Base-by-base conservation (phyloP, 768 basidiomycete species). In the Galerina marginata region DNA sequence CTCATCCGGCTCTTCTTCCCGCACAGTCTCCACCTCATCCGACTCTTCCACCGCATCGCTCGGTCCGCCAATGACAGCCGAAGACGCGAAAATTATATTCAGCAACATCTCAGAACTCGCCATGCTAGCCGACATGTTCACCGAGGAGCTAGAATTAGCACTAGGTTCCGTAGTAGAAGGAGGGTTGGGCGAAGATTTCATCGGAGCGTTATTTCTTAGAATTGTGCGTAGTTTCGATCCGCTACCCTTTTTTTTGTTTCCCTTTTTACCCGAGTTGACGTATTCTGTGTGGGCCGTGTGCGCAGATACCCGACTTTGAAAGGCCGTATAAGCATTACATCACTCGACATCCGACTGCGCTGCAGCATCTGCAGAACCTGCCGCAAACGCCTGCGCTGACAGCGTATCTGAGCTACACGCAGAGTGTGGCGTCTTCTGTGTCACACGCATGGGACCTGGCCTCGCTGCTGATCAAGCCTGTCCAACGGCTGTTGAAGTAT, bases 401-500 rank as follows among this genome's bases (percentile, higher is more conserved):
- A 14, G 76, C 81, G 3, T 95, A 95, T 73, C 81, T 92, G 47
- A 72, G 82, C 9, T 85, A 86, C 38, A 91, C 90, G 15, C 83
- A 85, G 59, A 80, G 78, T 10, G 79, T 90, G 39, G 89, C 91
- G 1, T 83, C 87, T 2, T 83, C 85, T 23, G 81, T 91, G 11
- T 91, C 93, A 0, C 89, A 93, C 67, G 92, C 94, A 2, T 95
- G 94, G 90, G 96, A 99, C 71, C 86, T 99, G 26, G 82, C 93
- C 5, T 95, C 94, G 0, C 84, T 98, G 40, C 89, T 99, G 61
- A 98, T 99, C 75, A 98, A 99, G 75, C 97, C 97, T 37, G 94
- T 99, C 3, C 97, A 99, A 70, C 88, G 96, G 14, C 83, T 98
- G 56, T 87, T 98, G 64, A 99, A 98, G 72, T 99, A 99, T 70